A percentile compares a stretch with the other conserved stretches of the same genome.
Evolutionary conservation across 192 early-diverging fungal species (phyloP).

Genomic region (Thamnidium elegans): DNA sequence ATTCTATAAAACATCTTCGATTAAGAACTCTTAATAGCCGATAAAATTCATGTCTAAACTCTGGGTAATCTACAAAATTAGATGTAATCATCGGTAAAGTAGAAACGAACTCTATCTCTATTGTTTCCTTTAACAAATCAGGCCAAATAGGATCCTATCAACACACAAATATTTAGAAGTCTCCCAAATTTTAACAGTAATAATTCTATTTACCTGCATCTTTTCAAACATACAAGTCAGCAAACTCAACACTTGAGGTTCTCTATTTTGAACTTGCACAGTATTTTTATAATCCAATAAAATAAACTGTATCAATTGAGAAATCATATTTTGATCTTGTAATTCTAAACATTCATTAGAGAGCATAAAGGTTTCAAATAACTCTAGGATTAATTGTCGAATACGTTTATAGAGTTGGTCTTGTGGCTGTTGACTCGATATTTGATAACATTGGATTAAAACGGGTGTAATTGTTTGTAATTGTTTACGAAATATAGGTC

Average conservation of each 20-base stretch:
- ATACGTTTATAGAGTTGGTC: not conserved
- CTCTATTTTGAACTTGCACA: not conserved
- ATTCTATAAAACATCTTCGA: slow-evolving; percentile 16
- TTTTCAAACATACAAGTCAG: slow-evolving; percentile 20
- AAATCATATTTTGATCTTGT: slow-evolving; percentile 11
- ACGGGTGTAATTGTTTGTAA: slow-evolving; percentile 3
- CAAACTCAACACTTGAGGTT: slow-evolving; percentile 6
- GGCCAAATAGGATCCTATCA: slow-evolving; percentile 9
- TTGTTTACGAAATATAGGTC: slow-evolving; percentile 14
- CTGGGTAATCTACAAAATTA: slow-evolving; percentile 27
- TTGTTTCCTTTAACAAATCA: slow-evolving; percentile 1
- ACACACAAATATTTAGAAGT: not conserved
- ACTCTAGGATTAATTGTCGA: slow-evolving; percentile 6
- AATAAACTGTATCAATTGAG: slow-evolving; percentile 7
- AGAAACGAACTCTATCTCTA: slow-evolving; percentile 2
- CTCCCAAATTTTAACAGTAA: not conserved
- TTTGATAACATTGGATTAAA: slow-evolving; percentile 3
- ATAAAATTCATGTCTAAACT: slow-evolving; percentile 23
- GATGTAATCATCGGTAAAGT: slow-evolving; percentile 19
- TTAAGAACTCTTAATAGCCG: slow-evolving; percentile 8
- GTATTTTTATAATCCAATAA: slow-evolving; percentile 8
- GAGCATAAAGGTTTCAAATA: slow-evolving; percentile 12
- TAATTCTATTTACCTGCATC: not conserved
- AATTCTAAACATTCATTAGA: slow-evolving; percentile 2
- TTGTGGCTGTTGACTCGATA: not conserved